Evolutionary conservation across 2,329 filamentous ascomycete species (phyloP).

Genomic region (Fusarium proliferatum): DNA sequence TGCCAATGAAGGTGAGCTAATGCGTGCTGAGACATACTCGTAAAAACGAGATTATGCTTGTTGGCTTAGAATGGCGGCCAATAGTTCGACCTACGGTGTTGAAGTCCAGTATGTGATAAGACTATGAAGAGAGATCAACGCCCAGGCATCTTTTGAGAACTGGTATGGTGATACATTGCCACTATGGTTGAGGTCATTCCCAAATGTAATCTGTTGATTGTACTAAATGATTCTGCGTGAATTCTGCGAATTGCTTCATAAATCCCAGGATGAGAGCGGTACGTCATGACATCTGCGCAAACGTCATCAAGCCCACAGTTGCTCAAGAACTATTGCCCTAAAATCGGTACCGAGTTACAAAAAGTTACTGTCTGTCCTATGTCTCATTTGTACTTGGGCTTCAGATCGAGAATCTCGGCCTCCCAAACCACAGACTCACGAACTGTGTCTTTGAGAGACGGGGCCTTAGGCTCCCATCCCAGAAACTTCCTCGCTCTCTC

Average conservation of each 20-base stretch:
- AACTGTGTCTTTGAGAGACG: conserved; percentile 54
- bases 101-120: background rate
- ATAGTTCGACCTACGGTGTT: background rate
- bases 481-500: conserved; percentile 58
- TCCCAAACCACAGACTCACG: conserved; percentile 52
- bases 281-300: background rate
- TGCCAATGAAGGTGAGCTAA: background rate
- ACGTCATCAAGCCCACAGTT: background rate
- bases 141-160: background rate
- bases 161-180: too few species aligned
- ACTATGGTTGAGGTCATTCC: background rate
- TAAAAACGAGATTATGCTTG: background rate
- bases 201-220: accelerated
- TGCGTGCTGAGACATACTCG: background rate
- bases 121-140: background rate
- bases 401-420: conserved; percentile 52
- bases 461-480: conserved; percentile 56
- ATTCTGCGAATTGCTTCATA: background rate
- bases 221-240: background rate
- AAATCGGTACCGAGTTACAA: background rate
- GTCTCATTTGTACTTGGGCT: conserved; percentile 42
- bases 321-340: background rate
- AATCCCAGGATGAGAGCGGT: background rate
- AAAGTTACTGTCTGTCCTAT: background rate
- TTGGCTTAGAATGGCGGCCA: background rate